phyloP scores from a whole-genome alignment of 306 rosid species.

The Oxytropis ochrocephala region DNA sequence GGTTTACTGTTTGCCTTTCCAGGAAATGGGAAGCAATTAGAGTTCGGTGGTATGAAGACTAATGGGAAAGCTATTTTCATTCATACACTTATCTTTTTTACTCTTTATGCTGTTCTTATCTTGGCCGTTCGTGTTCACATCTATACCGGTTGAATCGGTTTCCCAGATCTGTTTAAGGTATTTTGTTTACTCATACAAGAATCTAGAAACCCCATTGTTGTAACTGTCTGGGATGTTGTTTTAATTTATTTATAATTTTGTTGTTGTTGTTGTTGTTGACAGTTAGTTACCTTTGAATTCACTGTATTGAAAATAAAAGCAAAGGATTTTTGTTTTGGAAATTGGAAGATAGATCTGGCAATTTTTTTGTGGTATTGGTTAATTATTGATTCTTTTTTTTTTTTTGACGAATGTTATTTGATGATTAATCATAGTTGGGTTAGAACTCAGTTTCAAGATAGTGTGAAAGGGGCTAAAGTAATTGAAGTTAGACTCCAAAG shows the following conservation, averaged over 20 bases:
- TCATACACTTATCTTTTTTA: slow-evolving; percentile 85
- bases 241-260: too few relatives aligned
- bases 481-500: background rate
- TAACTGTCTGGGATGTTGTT: background rate
- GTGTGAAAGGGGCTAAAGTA: too few relatives aligned
- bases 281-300: background rate
- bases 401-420: too few relatives aligned
- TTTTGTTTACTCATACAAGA: background rate
- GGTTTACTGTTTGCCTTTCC: slow-evolving; percentile 79
- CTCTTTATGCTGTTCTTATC: slow-evolving; percentile 59
- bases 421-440: background rate
- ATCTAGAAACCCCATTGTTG: background rate
- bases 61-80: slow-evolving; percentile 83
- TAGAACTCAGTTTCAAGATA: background rate
- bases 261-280: background rate
- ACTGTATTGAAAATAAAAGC: background rate
- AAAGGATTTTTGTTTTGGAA: background rate
- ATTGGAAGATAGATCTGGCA: slow-evolving; percentile 19
- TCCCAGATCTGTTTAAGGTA: slow-evolving; percentile 11
- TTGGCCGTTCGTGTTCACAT: slow-evolving; percentile 74
- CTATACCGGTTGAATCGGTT: slow-evolving; percentile 60
- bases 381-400: background rate
- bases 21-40: slow-evolving; percentile 57
- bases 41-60: slow-evolving; percentile 84
- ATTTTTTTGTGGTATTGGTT: background rate